phyloP scores from a whole-genome alignment of 2,329 filamentous ascomycete genomes.

The Emydomyces testavorans region DNA sequence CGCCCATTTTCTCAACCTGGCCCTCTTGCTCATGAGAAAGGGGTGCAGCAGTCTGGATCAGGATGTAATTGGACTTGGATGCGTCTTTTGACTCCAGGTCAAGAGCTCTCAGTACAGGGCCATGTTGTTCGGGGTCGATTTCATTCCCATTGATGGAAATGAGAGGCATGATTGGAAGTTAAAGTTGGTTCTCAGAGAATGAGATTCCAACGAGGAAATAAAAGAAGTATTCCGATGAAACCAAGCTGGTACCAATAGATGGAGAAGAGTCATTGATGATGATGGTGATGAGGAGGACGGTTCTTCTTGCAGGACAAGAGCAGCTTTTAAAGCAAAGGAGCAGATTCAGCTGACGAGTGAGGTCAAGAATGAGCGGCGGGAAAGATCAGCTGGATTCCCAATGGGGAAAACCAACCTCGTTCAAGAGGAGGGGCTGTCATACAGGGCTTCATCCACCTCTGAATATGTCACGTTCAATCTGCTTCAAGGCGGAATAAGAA shows the following conservation, averaged over 20 bases:
- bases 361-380: background rate
- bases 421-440: background rate
- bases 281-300: no score
- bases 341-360: background rate
- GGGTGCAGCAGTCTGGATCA: constrained; percentile 10
- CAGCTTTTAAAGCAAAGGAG: background rate
- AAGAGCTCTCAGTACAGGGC: constrained; percentile 11
- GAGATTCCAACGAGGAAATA: background rate
- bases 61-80: constrained; percentile 14
- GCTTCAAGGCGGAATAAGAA: no score
- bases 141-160: constrained; percentile 15
- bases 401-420: background rate
- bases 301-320: background rate
- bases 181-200: background rate
- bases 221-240: no score
- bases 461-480: background rate
- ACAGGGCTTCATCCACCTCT: background rate
- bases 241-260: no score
- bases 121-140: constrained; percentile 11
- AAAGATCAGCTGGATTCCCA: background rate
- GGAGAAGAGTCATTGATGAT: no score
- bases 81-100: constrained; percentile 13
- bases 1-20: constrained; percentile 11
- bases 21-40: constrained; percentile 12
- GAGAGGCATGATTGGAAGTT: constrained; percentile 10